These are phyloP conservation scores for Trichoderma aggressivum DNA, from an alignment of 2,329 filamentous ascomycete species.

Conservation along the genomic window DNA sequence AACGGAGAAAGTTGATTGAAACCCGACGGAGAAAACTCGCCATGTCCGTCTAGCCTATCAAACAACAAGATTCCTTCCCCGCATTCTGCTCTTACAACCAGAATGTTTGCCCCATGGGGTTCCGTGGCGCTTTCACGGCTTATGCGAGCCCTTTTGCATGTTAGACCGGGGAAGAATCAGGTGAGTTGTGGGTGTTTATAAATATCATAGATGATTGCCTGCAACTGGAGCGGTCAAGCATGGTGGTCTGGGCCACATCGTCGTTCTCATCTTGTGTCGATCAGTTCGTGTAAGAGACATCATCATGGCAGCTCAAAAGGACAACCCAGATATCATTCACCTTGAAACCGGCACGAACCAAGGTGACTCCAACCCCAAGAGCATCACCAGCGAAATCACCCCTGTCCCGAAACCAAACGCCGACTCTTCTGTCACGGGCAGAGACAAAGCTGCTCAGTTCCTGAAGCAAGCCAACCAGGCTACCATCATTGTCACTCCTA, in stretches of 20 bases:
- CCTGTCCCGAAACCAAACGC: background rate
- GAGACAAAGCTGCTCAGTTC: slow-evolving; percentile 48
- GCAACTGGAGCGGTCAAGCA: background rate
- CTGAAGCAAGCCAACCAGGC: slow-evolving; percentile 42
- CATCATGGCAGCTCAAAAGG: slow-evolving; percentile 10
- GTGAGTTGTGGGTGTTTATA: slow-evolving; percentile 2
- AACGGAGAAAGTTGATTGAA: slow-evolving; percentile 8
- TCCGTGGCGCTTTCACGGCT: background rate
- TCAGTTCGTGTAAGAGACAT: background rate
- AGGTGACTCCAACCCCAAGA: background rate
- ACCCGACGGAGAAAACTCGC: slow-evolving; percentile 9
- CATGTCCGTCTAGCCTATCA: slow-evolving; percentile 12
- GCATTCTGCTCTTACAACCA: background rate
- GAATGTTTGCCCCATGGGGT: background rate
- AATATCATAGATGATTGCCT: slow-evolving; percentile 5
- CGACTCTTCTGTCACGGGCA: slow-evolving; percentile 16
- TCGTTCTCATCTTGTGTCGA: background rate
- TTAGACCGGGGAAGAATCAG: background rate
- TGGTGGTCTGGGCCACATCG: background rate
- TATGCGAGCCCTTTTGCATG: background rate
- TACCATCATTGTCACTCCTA: slow-evolving; percentile 46
- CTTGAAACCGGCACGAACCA: background rate
- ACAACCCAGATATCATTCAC: slow-evolving; percentile 16
- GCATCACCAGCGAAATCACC: background rate
- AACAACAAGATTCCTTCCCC: background rate